Evolutionary conservation across 805 yeast species (phyloP), one percentile per base, ranked within the genome.

Genomic region (Pichia heedii): DNA sequence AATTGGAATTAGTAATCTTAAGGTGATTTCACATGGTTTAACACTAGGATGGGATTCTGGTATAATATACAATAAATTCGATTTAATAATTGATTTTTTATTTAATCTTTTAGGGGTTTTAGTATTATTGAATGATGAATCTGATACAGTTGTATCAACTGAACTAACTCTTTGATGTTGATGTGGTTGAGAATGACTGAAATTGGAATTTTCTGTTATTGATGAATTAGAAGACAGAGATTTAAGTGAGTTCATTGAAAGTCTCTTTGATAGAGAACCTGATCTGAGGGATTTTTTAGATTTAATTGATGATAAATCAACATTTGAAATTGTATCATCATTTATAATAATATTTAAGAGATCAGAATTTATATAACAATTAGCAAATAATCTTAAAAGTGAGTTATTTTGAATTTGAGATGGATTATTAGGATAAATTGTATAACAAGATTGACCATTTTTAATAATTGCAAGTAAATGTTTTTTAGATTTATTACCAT

Each of bases 31-130:
- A 39, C 77, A 72, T 16, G 80, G 79, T 37, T 74, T 70, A 24
- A 84, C 90, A 34, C 85, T 84, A 4, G 81, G 79, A 60, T 84
- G 94, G 22, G 74, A 57, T 42, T 74, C 77, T 4, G 94, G 93
- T 69, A 84, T 77, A 19, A 65, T 22, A 37, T 63, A 62, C 42
- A 60, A 47, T 22, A 65, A 49, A 36, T 57, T 56, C 2, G 66
- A 59, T 32, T 43, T 47, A 15, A 52, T 41, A 11, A 63, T 42
- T 9, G 47, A 46, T 18, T 56, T 48, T 21, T 54, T 54, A n/a
- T 44, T 49, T 37, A 55, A 50, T 35, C 48, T 51, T 29, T 53
- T 54, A 2, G 55, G 48, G 2, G 52, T 50, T 10, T 54, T 55
- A 5, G 60, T 53, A 21, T 42, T 46, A 7, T 20, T 43, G 5